phyloP scores from a whole-genome alignment of 2,329 filamentous ascomycete species.

The Pyrenochaeta sp. region DNA sequence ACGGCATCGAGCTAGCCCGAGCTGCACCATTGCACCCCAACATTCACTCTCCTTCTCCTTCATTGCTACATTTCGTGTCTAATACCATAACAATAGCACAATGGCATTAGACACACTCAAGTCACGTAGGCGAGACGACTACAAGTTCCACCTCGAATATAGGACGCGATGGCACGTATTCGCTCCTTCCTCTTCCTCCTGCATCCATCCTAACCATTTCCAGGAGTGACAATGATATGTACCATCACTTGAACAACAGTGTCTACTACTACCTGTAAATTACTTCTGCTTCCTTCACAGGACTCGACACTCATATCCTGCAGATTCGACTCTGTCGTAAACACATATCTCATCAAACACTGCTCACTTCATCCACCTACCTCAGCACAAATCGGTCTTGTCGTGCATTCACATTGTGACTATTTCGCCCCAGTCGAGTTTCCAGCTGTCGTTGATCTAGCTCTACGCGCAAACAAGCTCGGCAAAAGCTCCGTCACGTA shows the following conservation, averaged over 20 bases:
- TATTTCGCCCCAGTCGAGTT: conserved; percentile 85
- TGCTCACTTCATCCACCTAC: conserved; percentile 76
- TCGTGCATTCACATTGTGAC: conserved; percentile 84
- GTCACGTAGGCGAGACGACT: conserved; percentile 72
- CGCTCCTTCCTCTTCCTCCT: neutral
- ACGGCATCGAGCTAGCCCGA: neutral
- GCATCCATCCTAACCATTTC: conserved; percentile 15
- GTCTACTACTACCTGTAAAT: conserved; percentile 79
- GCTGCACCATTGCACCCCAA: neutral
- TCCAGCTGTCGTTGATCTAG: conserved; percentile 81
- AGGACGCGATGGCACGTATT: conserved; percentile 80
- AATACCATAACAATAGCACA: too few species aligned
- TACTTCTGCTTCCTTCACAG: neutral
- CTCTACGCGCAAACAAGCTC: conserved; percentile 80
- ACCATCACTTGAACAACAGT: conserved; percentile 90
- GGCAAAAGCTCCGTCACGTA: conserved; percentile 89
- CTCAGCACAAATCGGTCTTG: conserved; percentile 78
- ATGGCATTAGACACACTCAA: conserved; percentile 56
- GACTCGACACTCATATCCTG: conserved; percentile 1
- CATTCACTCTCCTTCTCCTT: neutral
- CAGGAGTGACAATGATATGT: conserved; percentile 92
- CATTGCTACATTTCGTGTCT: neutral
- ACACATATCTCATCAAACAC: conserved; percentile 82
- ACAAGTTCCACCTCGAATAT: conserved; percentile 80
- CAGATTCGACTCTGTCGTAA: conserved; percentile 84